Evolutionary conservation across 176 grass and related monocot genomes (phyloP), one percentile per base, ranked within the genome.

Genomic region (Aegilops bicornis): DNA sequence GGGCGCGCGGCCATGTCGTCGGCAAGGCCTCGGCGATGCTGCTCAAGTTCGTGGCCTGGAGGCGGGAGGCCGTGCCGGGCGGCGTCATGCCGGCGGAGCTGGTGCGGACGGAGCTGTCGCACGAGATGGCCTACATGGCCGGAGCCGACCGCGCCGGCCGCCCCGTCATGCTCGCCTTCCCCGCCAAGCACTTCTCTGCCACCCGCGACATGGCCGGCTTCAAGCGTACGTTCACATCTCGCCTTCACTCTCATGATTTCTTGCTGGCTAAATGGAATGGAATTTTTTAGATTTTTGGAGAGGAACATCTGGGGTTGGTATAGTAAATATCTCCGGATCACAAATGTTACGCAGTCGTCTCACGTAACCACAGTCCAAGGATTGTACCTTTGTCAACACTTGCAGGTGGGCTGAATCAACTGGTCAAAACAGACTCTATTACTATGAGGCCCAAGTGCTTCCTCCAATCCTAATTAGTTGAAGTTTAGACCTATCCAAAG

Each of bases 1-100:
- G 93, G 1, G 97, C 94, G 13, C 92, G 97, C 15, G 87, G 85
- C 71, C 86, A 86, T 9, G 52, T 85, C 64, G 80, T 94, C 22
- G 66, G 76, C 32, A 98, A 96, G 88, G 97, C 84, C 2, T 66
- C 92, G 1, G 61, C 82, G 23, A 85, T 98, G 88, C 86, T 96
- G 20, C 56, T 96, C 39, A 98, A 92, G 73, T 94, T 76, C 35
- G 58, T 94, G 6, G 86, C 82, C 40, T 96, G 97, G 97, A 89
- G 92, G 79, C 74, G 17, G 79, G 84, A 85, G 42, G 79, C 71
- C 13, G 88, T 84, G 64, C 96, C 93, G 4, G 90, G 87, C 25
- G 88, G 97, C 20, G 73, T 4, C 73, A 84, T 96, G 24, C 79
- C 83, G 19, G 92, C 91, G 50, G 87, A 82, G 24, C 35, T 80